Evolutionary conservation across 352 stramenopile genomes (phyloP), one percentile per base, ranked within the genome.

Genomic region (Halophytophthora batemanensis): DNA sequence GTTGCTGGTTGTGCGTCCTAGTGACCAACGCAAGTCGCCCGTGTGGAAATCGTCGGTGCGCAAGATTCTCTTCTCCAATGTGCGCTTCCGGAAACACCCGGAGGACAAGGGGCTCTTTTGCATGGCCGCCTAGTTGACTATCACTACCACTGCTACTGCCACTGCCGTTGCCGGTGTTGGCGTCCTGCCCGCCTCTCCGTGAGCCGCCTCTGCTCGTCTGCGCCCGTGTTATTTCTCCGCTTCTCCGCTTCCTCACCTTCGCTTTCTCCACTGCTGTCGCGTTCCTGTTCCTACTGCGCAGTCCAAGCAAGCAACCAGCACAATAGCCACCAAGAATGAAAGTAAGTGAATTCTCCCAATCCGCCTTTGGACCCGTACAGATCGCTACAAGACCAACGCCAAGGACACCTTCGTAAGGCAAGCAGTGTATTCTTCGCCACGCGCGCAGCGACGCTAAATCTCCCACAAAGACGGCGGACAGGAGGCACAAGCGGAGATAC

Each of bases 41-140:
- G 85, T 95, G 44, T 95, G 85, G 85, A 95, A 93, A 57, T 93
- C 82, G 12, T 93, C 82, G 2, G 85, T 95, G 39, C 82, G 85
- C 59, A 95, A 95, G 70, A 95, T 95, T 43, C 64, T 95, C 25
- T 93, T 93, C 53, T 91, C 78, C 22, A 93, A 95, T 61, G 69
- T 86, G 37, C 82, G 85, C 36, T 95, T 95, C 61, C 75, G 71
- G 37, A 90, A 90, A 58, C 65, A 92, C 49, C 71, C 83, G 8
- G 56, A 74, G 35, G 64, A 74, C 64, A 91, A 94, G 56, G 73
- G 79, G 18, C 46, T 88, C 46, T 88, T 91, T 47, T 90, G 77
- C 21, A 62, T 91, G 43, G 76, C 82, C 17, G 69, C 67, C 22
- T 87, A 47, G 86, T n/a, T 17, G 39, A 19, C 15, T 17, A 25